These are phyloP conservation scores for Smithsoniella earleae DNA, from an alignment of 163 green algal species.

Conservation along the genomic window DNA sequence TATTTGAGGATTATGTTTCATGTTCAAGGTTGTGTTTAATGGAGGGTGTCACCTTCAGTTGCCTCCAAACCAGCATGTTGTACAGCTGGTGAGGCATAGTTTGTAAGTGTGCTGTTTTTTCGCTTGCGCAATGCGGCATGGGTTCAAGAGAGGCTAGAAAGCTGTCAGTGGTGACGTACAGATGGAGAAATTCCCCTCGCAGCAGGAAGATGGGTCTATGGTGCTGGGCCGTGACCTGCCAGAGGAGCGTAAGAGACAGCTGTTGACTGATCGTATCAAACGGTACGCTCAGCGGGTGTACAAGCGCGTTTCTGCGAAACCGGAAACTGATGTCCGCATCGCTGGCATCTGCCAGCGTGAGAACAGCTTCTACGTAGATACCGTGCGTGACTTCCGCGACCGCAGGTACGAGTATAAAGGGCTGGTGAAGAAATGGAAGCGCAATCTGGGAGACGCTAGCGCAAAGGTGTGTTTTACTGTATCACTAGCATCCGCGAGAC, in stretches of 20 bases:
- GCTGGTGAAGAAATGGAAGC: constrained; percentile 92
- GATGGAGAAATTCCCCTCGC: not conserved
- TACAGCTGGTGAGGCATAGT: no score
- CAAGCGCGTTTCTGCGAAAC: constrained; percentile 93
- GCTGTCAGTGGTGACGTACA: no score
- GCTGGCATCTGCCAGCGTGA: constrained; percentile 89
- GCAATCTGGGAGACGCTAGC: constrained; percentile 77
- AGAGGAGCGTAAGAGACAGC: constrained; percentile 62
- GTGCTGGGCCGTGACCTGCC: constrained; percentile 52
- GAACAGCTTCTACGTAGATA: constrained; percentile 90
- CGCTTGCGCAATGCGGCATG: no score
- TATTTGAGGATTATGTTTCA: no score
- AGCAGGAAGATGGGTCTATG: not conserved
- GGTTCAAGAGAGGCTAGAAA: no score
- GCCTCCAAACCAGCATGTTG: no score
- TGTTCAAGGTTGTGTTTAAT: no score
- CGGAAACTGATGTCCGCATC: constrained; percentile 62
- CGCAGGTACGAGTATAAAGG: constrained; percentile 98
- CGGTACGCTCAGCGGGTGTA: constrained; percentile 96
- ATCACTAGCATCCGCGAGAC: no score
- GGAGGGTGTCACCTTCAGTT: no score
- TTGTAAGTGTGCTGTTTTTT: no score
- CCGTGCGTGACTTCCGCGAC: constrained; percentile 68
- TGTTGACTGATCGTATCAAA: constrained; percentile 89
- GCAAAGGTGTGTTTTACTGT: not conserved